phyloP scores from a whole-genome alignment of 495 filamentous ascomycete species.

The Annulohypoxylon nitens region DNA sequence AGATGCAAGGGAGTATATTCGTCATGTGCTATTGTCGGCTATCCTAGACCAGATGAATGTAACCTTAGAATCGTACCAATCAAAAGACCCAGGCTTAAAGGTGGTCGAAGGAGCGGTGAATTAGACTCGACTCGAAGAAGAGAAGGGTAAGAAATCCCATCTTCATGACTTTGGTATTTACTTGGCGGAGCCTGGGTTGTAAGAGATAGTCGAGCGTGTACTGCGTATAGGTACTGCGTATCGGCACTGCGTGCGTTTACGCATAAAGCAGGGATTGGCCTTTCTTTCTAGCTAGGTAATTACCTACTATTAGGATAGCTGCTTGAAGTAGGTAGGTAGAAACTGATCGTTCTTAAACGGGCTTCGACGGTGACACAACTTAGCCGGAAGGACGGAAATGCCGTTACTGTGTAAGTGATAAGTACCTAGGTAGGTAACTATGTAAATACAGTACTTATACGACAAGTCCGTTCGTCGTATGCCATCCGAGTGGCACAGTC shows the following conservation, averaged over 20 bases:
- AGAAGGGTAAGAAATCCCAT: background rate
- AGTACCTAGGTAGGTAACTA: background rate
- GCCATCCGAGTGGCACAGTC: slow-evolving; percentile 11
- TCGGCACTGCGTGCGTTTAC: no score
- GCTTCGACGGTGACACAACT: slow-evolving; percentile 6
- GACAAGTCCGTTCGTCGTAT: background rate
- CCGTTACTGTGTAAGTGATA: slow-evolving; percentile 29
- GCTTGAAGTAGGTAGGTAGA: background rate
- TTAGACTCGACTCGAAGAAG: slow-evolving; percentile 10
- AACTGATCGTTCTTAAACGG: slow-evolving; percentile 6
- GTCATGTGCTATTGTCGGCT: slow-evolving; percentile 38
- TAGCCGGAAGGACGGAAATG: slow-evolving; percentile 8
- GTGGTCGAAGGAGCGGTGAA: slow-evolving; percentile 41
- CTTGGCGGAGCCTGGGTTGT: no score
- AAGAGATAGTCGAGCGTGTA: background rate
- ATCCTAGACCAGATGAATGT: slow-evolving; percentile 37
- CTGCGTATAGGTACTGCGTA: no score
- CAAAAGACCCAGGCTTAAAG: slow-evolving; percentile 13
- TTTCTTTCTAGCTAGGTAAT: slow-evolving; percentile 3
- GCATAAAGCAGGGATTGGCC: slow-evolving; percentile 2
- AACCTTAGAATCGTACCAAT: slow-evolving; percentile 35
- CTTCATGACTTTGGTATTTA: background rate
- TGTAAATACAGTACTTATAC: background rate
- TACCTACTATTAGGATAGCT: background rate
- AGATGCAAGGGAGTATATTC: slow-evolving; percentile 40